These are phyloP conservation scores for Xerocomellus chrysenteron DNA, from an alignment of 768 basidiomycete genomes.

Conservation along the genomic window DNA sequence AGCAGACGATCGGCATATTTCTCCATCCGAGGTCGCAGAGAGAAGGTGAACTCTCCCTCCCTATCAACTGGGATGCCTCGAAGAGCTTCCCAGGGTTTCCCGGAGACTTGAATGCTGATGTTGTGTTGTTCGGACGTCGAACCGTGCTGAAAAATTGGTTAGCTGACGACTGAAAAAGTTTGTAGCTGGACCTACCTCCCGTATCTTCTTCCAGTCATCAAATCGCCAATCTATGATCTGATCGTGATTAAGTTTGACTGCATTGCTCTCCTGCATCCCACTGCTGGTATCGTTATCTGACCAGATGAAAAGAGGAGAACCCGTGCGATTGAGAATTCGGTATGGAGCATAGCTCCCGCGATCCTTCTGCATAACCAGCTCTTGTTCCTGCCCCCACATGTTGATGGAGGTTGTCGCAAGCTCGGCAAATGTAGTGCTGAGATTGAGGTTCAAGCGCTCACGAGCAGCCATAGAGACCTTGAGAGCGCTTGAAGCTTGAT, in stretches of 20 bases:
- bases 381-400: conserved; percentile 73
- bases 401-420: conserved; percentile 71
- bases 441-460: conserved; percentile 86
- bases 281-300: conserved; percentile 66
- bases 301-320: conserved; percentile 82
- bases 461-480: conserved; percentile 65
- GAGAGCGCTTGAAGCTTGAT: conserved; percentile 49
- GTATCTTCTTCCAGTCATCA: conserved; percentile 91
- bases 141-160: conserved; percentile 36
- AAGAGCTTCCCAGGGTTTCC: conserved; percentile 87
- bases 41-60: conserved; percentile 89
- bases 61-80: conserved; percentile 87
- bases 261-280: conserved; percentile 45
- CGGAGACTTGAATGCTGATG: conserved; percentile 81
- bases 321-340: conserved; percentile 87
- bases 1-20: conserved; percentile 78
- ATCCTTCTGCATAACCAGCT: conserved; percentile 67
- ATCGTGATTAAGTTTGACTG: conserved; percentile 67
- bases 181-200: conserved; percentile 61
- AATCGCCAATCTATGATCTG: conserved; percentile 92
- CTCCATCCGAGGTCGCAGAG: conserved; percentile 75
- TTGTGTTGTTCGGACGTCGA: conserved; percentile 70
- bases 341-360: conserved; percentile 94
- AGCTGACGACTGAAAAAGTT: neutral
- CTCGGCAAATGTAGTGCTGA: conserved; percentile 89